Conservation (phyloP, 768 basidiomycete species). For the Termitomyces sp. region DNA sequence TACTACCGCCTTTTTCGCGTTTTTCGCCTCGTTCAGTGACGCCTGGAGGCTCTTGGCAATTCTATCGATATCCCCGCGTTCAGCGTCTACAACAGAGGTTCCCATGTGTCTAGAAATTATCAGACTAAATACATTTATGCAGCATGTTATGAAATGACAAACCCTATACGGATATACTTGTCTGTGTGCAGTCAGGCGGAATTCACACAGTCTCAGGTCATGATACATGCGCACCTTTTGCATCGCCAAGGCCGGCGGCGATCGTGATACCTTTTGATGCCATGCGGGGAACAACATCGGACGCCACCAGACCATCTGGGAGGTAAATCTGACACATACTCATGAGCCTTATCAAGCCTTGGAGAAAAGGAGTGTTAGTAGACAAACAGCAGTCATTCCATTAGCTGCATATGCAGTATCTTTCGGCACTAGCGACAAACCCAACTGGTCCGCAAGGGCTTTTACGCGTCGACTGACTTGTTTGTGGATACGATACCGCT, state of each 20-base stretch:
- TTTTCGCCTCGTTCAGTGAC: conserved; percentile 33
- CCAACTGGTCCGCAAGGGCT: conserved; percentile 55
- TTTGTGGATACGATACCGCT: conserved; percentile 69
- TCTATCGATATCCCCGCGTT: conserved; percentile 68
- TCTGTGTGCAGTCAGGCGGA: conserved; percentile 31
- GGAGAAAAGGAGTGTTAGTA: background rate
- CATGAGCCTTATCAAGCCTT: background rate
- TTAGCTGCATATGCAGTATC: conserved; percentile 62
- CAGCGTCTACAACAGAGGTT: conserved; percentile 58
- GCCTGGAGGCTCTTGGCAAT: conserved; percentile 55
- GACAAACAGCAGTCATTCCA: conserved; percentile 79
- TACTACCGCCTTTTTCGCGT: conserved; percentile 12
- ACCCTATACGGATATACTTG: conserved; percentile 82
- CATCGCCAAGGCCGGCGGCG: conserved; percentile 75
- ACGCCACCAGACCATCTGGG: conserved; percentile 66
- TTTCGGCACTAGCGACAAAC: conserved; percentile 63
- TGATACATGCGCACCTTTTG: conserved; percentile 49
- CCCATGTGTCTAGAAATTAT: conserved; percentile 74
- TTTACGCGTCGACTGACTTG: conserved; percentile 64
- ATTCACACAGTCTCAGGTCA: background rate
- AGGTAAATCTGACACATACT: conserved; percentile 51
- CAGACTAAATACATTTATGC: background rate
- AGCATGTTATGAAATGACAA: conserved; percentile 17
- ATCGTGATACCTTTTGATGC: conserved; percentile 66
- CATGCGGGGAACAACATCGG: conserved; percentile 68